Evolutionary conservation across 1,139 yeast genomes (phyloP).

Genomic region (Blastobotrys malaysiensis): DNA sequence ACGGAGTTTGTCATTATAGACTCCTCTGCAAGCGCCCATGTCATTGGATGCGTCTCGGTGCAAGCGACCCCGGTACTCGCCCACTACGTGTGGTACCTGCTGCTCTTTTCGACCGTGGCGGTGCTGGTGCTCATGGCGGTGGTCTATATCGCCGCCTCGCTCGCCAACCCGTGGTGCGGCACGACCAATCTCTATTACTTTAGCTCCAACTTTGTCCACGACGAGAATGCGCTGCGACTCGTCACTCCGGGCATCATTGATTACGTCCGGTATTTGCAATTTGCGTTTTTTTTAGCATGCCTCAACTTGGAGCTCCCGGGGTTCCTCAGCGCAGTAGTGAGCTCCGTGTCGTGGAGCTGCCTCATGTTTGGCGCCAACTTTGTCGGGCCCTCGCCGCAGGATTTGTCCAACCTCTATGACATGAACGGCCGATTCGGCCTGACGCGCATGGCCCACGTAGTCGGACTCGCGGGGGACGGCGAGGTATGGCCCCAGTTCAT

Average conservation of each 20-base stretch:
- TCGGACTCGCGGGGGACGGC: slow-evolving; percentile 23
- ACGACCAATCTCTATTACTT: slow-evolving; percentile 53
- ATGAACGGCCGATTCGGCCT: slow-evolving; percentile 26
- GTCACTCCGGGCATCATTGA: slow-evolving; percentile 52
- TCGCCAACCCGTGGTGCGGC: slow-evolving; percentile 55
- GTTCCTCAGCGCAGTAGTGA: slow-evolving; percentile 52
- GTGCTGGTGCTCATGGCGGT: slow-evolving; percentile 42
- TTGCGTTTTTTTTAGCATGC: slow-evolving; percentile 51
- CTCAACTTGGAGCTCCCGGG: slow-evolving; percentile 59
- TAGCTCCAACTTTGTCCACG: slow-evolving; percentile 58
- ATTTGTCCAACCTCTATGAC: slow-evolving; percentile 21
- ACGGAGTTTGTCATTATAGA: slow-evolving; percentile 31
- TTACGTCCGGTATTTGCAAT: slow-evolving; percentile 50
- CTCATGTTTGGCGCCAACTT: slow-evolving; percentile 29
- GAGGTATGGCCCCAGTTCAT: slow-evolving; percentile 36
- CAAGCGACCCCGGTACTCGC: slow-evolving; percentile 50
- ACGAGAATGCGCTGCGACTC: slow-evolving; percentile 50
- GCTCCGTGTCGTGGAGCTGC: slow-evolving; percentile 38
- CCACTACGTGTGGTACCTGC: slow-evolving; percentile 37
- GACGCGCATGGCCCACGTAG: slow-evolving; percentile 24
- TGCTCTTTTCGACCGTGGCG: slow-evolving; percentile 40
- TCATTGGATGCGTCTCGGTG: slow-evolving; percentile 46
- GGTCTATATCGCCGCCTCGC: slow-evolving; percentile 37
- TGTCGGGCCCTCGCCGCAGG: slow-evolving; percentile 13
- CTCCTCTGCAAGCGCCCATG: slow-evolving; percentile 34